phyloP scores from a whole-genome alignment of 2,329 filamentous ascomycete genomes.

The Alternaria brassicicola region DNA sequence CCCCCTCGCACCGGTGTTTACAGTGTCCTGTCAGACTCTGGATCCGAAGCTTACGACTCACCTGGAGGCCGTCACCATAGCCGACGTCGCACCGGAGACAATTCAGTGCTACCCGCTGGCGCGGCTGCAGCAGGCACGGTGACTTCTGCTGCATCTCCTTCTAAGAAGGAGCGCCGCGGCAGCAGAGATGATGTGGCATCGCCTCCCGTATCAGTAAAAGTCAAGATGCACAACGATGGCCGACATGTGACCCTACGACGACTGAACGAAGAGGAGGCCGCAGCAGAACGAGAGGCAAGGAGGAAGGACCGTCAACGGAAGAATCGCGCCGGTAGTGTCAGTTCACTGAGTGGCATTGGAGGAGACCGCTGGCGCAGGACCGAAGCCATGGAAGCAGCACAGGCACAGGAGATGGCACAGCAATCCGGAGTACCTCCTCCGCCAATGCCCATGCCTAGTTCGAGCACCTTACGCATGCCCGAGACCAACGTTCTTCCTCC shows the following conservation, averaged over 20 bases:
- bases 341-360: slow-evolving; percentile 45
- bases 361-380: slow-evolving; percentile 50
- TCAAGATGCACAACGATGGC: slow-evolving; percentile 69
- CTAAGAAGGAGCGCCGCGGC: slow-evolving; percentile 39
- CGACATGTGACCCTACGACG: slow-evolving; percentile 67
- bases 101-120: slow-evolving; percentile 34
- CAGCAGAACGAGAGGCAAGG: slow-evolving; percentile 63
- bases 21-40: slow-evolving; percentile 51
- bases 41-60: slow-evolving; percentile 48
- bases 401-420: slow-evolving; percentile 41
- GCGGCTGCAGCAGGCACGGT: slow-evolving; percentile 36
- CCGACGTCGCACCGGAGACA: slow-evolving; percentile 37
- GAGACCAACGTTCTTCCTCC: slow-evolving; percentile 40
- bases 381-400: slow-evolving; percentile 45
- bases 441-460: slow-evolving; percentile 37
- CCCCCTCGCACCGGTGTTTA: slow-evolving; percentile 44
- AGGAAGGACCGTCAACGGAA: slow-evolving; percentile 54
- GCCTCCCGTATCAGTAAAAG: slow-evolving; percentile 67
- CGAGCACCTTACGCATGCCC: slow-evolving; percentile 37
- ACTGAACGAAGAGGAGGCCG: slow-evolving; percentile 67
- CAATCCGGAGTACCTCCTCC: slow-evolving; percentile 27
- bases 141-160: slow-evolving; percentile 36
- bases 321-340: slow-evolving; percentile 49
- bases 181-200: slow-evolving; percentile 55
- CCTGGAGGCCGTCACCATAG: slow-evolving; percentile 44